Conservation (phyloP, 2,329 filamentous ascomycete genomes). For the Aspergillus chevalieri region DNA sequence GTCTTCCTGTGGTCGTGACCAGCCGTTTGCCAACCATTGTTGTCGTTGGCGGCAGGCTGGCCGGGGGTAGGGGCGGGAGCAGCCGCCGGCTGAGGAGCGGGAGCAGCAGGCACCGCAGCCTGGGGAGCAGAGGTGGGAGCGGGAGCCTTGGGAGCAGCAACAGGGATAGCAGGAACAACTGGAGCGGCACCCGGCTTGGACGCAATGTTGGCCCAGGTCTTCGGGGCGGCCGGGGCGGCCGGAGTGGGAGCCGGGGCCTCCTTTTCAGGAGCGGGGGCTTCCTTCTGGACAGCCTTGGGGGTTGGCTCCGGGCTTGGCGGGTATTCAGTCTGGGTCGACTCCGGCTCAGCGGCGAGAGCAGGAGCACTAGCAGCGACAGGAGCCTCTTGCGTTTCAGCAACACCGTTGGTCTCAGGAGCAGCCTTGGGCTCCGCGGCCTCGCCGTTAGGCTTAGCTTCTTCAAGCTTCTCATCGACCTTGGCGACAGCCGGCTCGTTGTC, state of each 20-base stretch:
- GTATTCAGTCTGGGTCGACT: slow-evolving; percentile 51
- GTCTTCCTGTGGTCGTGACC: slow-evolving; percentile 72
- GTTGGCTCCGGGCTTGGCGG: slow-evolving; percentile 59
- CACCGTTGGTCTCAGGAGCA: slow-evolving; percentile 32
- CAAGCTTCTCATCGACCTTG: slow-evolving; percentile 68
- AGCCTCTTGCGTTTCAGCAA: slow-evolving; percentile 16
- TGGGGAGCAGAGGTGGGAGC: slow-evolving; percentile 26
- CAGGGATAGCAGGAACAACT: slow-evolving; percentile 30
- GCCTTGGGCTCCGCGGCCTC: slow-evolving; percentile 27
- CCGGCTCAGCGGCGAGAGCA: slow-evolving; percentile 33
- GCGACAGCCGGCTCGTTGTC: slow-evolving; percentile 40
- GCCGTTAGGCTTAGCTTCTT: slow-evolving; percentile 53
- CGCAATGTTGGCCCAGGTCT: slow-evolving; percentile 62
- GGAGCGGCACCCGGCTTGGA: slow-evolving; percentile 39
- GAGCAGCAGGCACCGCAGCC: slow-evolving; percentile 22
- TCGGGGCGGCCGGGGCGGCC: slow-evolving; percentile 46
- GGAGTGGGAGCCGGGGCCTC: slow-evolving; percentile 32
- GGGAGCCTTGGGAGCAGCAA: slow-evolving; percentile 28
- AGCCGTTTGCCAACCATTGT: slow-evolving; percentile 81
- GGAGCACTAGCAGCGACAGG: slow-evolving; percentile 16
- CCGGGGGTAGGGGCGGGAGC: slow-evolving; percentile 52
- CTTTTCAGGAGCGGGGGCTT: slow-evolving; percentile 48
- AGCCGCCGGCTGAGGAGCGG: slow-evolving; percentile 30
- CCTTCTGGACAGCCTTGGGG: slow-evolving; percentile 43
- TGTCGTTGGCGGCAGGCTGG: slow-evolving; percentile 68